Base-by-base conservation (phyloP, 2,329 filamentous ascomycete species). In the Exophiala spinifera region DNA sequence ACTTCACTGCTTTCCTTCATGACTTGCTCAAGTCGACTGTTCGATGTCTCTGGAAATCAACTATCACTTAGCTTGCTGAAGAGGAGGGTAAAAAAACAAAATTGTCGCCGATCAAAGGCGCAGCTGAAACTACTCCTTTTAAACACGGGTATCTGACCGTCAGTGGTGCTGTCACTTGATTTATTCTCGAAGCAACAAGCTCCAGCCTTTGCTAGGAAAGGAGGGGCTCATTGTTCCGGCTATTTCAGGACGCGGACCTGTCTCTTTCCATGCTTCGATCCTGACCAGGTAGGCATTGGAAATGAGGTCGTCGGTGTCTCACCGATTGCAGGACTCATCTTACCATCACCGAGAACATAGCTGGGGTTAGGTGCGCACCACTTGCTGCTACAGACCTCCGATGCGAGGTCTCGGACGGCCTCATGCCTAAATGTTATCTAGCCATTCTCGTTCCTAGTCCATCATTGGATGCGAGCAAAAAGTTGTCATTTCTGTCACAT, bases 231-330 rank as follows among this genome's bases (percentile, higher is more conserved):
- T 25, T 25, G 15, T 45, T 45, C 43, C 43, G n/a, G 43, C 43
- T 25, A 45, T 45, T 45, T n/a, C 17, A 45, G 43, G 21, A 45
- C 21, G 17, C 43, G 5, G 43, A 45, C 43, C 21, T 45, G 43
- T 45, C 43, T 45, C 43, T 45, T 45, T 45, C 43, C 43, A 45
- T 23, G 43, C 43, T 20, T 45, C 43, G 43, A 45, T 45, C 43
- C 43, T 45, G 43, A 45, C 43, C 43, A 45, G 43, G 21, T 20
- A 19, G 43, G 43, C 43, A 45, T 45, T n/a, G 43, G 43, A 31
- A 45, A 45, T 45, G 15, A 45, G 21, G 25, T 45, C 17, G 21
- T 45, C 21, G 43, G 43, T 45, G 7, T 45, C 43, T 45, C 17
- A 45, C 43, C 43, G 21, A 45, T 45, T 45, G 43, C 43, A 45